phyloP scores from a whole-genome alignment of 768 basidiomycete genomes.

The Phylloporus arenicola region DNA sequence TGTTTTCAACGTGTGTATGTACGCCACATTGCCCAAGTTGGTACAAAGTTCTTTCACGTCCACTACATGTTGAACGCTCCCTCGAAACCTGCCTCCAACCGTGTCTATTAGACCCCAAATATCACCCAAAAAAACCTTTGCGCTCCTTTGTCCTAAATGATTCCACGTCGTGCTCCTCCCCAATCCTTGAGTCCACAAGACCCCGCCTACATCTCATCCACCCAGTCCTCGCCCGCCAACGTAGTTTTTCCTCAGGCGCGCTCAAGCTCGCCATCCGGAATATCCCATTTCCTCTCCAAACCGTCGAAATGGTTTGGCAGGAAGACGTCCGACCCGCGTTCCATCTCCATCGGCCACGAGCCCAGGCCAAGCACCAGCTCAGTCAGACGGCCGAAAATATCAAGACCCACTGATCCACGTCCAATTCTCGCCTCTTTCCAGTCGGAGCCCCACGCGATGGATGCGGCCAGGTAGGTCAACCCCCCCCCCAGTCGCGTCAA shows the following conservation, averaged over 20 bases:
- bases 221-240: slow-evolving; percentile 32
- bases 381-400: slow-evolving; percentile 70
- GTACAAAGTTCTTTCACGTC: slow-evolving; percentile 16
- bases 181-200: slow-evolving; percentile 38
- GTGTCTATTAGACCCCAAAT: background rate
- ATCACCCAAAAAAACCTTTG: slow-evolving; percentile 4
- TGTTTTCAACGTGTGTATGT: background rate
- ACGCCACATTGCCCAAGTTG: slow-evolving; percentile 25
- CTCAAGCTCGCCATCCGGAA: slow-evolving; percentile 58
- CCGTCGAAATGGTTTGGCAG: slow-evolving; percentile 71
- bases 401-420: slow-evolving; percentile 76
- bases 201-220: slow-evolving; percentile 15
- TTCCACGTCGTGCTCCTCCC: slow-evolving; percentile 43
- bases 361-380: slow-evolving; percentile 47
- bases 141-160: slow-evolving; percentile 34
- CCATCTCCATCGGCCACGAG: slow-evolving; percentile 36
- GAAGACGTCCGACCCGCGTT: slow-evolving; percentile 50
- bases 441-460: slow-evolving; percentile 43
- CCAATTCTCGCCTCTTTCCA: slow-evolving; percentile 52
- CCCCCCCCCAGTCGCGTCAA: slow-evolving; percentile 3
- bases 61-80: slow-evolving; percentile 9
- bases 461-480: slow-evolving; percentile 49
- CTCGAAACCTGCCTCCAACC: background rate
- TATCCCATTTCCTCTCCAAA: slow-evolving; percentile 60
- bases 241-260: slow-evolving; percentile 42